Conservation (phyloP, 1,284 basidiomycete species). For the Pseudozyma thailandica region DNA sequence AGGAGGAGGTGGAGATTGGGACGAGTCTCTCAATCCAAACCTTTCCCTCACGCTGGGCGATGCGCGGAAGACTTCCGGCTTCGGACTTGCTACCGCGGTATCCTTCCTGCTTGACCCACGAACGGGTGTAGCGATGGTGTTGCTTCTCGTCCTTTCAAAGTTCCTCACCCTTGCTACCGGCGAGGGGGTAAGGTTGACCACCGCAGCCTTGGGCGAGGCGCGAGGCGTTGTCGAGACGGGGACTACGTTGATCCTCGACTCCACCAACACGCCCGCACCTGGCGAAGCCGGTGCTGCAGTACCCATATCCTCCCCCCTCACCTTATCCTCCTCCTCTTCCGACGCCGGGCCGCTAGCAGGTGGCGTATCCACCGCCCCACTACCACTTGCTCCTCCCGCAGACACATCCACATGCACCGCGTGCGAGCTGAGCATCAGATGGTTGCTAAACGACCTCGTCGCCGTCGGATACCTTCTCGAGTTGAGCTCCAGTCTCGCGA, state of each 20-base stretch:
- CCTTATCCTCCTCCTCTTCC: background rate
- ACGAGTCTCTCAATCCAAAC: constrained; percentile 30
- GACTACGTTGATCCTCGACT: constrained; percentile 38
- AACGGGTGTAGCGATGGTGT: constrained; percentile 12
- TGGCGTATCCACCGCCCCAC: background rate
- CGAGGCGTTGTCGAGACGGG: constrained; percentile 11
- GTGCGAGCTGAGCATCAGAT: constrained; percentile 16
- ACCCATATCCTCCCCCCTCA: background rate
- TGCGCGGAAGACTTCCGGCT: constrained; percentile 30
- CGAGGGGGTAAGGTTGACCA: constrained; percentile 20
- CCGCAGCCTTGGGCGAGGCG: constrained; percentile 27
- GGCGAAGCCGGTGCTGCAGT: constrained; percentile 1
- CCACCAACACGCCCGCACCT: constrained; percentile 26
- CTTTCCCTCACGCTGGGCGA: constrained; percentile 23
- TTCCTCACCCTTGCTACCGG: constrained; percentile 19
- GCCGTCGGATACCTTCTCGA: constrained; percentile 18
- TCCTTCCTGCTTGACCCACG: constrained; percentile 7
- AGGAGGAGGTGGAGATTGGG: constrained; percentile 10
- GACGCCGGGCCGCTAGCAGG: background rate
- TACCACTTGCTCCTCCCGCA: background rate
- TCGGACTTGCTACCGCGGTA: background rate
- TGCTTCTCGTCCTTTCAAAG: constrained; percentile 21
- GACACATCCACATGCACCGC: background rate
- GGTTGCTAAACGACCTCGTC: constrained; percentile 18
- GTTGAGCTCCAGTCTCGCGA: constrained; percentile 35